Base-by-base conservation (phyloP, 345 rosid genomes). In the Xanthoceras sorbifolium region DNA sequence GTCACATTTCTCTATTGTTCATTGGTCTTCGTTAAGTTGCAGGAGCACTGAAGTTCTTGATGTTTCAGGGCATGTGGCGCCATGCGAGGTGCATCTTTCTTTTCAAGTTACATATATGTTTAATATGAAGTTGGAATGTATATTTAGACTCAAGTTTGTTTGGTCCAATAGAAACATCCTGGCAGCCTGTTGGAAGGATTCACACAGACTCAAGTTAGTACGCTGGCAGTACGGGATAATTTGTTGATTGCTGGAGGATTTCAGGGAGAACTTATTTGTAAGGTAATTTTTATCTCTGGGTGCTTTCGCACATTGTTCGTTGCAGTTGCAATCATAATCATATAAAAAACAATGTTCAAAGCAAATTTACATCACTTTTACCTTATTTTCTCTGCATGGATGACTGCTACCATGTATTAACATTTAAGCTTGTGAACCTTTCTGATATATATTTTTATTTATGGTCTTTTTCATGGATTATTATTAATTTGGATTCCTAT, bases 231-330 rank as follows among this genome's bases (percentile, higher is more conserved):
- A 46, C 63, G 85, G 64, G 87, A 85, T 71, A 89, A 89, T 10
- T 79, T 89, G 79, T 72, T 89, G 71, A 81, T 89, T 69, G 92
- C 90, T 64, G 92, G 92, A 70, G 92, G 92, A 57, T 86, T 86
- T 71, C 92, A 89, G 77, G 90, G 92, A 52, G 92, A 89, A 76
- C 85, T 86, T 74, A 89, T 89, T 54, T 86, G 88, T 69, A 86
- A 89, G 87, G 90, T 85, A 80, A 69, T 22, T 34, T 14, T 12
- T 0, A n/a, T 32, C 55, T 46, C 46, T 63, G 20, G 22, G 38
- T 74, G 38, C 54, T 29, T 74, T 8, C 23, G 38, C 5, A 15
- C 31, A 62, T 64, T 64, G 44, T 32, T 48, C 31, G 25, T 31
- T 8, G 59, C 36, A 28, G 42, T 4, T 52, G 14, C 18, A 18